Evolutionary conservation across 192 early-diverging fungal species (phyloP).

Genomic region (Ambispora gerdemannii): DNA sequence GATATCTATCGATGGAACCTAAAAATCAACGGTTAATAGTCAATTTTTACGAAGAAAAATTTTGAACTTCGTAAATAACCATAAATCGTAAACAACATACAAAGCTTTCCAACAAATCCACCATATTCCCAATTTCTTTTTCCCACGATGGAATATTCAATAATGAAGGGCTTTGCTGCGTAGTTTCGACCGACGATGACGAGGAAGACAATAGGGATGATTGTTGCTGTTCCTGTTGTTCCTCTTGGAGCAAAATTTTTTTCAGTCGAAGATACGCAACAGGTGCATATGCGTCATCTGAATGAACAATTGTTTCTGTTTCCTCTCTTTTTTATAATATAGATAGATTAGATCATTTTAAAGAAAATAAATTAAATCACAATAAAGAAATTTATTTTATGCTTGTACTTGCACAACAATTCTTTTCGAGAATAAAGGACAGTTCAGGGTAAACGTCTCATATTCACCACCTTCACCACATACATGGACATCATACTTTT

Average conservation of each 20-base stretch:
- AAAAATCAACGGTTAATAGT: no score
- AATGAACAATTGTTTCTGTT: slow-evolving; percentile 69
- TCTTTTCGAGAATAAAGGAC: slow-evolving; percentile 82
- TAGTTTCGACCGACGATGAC: no score
- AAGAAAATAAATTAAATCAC: neutral
- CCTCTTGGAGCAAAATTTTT: slow-evolving; percentile 63
- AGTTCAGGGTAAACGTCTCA: slow-evolving; percentile 91
- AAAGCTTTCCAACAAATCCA: no score
- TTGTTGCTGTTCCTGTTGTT: slow-evolving; percentile 49
- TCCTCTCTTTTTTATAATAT: no score
- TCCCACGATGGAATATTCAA: slow-evolving; percentile 21
- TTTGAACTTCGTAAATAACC: no score
- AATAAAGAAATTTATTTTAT: no score
- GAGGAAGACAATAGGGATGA: no score
- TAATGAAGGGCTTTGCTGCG: no score
- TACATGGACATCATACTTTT: slow-evolving; percentile 78
- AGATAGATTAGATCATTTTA: neutral
- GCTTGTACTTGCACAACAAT: slow-evolving; percentile 68
- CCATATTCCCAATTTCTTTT: neutral
- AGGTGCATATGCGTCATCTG: slow-evolving; percentile 75
- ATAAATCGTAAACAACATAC: no score
- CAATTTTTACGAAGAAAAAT: no score
- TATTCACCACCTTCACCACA: slow-evolving; percentile 99
- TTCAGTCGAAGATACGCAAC: slow-evolving; percentile 80
- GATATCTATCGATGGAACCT: no score